Evolutionary conservation across 345 rosid genomes (phyloP), one percentile per base, ranked within the genome.

Genomic region (Carallia pectinifolia): DNA sequence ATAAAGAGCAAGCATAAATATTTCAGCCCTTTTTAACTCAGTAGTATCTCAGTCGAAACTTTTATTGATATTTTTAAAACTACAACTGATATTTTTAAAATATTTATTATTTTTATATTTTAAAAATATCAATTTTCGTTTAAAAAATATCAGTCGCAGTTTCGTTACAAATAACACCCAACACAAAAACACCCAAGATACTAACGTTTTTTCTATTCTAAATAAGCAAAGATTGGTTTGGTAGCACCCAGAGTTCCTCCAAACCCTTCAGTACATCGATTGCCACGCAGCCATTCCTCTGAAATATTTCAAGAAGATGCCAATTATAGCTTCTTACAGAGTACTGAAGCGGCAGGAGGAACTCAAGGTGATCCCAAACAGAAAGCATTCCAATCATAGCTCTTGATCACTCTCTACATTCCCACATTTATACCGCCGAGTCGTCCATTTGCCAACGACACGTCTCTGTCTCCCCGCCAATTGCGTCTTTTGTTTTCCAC

Each of bases 331-430:
- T 44, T 17, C 50, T 56, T 38, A 13, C 40, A 2, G 40, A 50
- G 55, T 9, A 61, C 64, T 71, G 75, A 76, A 76, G 75, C 39
- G 62, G 72, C 29, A 13, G 72, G 66, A 66, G 71, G 72, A 76
- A 76, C 72, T 71, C 79, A 17, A 15, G 79, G 75, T 66, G 71
- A 62, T 48, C 27, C 67, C 79, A 76, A 76, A 66, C 79, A 56
- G 33, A 56, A 30, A 23, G 10, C 33, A 27, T 4, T 1, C 13
- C 50, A 44, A 4, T 15, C 50, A 33, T 3, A 2, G 50, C 50
- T 44, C 50, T 12, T 44, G 33, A 56, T 56, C 34, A 56, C 34
- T 56, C 12, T 30, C 50, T 2, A 44, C 50, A 12, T 44, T 44
- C 50, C 16, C 50, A 44, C 16, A 44, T 12, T 12, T 13, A 44